Evolutionary conservation across 352 stramenopile genomes (phyloP).

Genomic region (Pythium insidiosum): DNA sequence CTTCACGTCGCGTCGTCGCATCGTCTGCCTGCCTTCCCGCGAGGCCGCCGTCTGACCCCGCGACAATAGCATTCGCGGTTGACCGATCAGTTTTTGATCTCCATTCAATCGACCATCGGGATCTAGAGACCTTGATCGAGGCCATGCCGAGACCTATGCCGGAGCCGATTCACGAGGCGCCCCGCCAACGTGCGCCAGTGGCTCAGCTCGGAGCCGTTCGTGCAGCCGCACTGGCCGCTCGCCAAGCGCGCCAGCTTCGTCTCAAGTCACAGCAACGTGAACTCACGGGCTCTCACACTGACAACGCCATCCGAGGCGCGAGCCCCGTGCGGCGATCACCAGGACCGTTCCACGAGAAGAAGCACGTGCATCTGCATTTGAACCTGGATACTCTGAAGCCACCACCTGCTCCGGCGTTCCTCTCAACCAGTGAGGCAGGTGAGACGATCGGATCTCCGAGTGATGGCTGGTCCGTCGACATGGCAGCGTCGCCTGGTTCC

Average conservation of each 20-base stretch:
- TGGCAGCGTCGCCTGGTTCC: too few relatives aligned
- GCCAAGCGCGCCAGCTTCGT: slow-evolving; percentile 29
- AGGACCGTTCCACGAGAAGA: slow-evolving; percentile 23
- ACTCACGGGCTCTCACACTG: background rate
- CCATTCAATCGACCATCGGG: too few relatives aligned
- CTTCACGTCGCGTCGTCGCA: too few relatives aligned
- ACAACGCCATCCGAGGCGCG: background rate
- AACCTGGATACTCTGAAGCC: slow-evolving; percentile 32
- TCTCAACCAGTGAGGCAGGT: too few relatives aligned
- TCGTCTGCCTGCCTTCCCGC: too few relatives aligned
- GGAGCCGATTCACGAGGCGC: slow-evolving; percentile 1
- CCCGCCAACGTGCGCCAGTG: too few relatives aligned
- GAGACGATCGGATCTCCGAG: slow-evolving; percentile 2
- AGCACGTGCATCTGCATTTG: slow-evolving; percentile 46
- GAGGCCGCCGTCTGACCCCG: too few relatives aligned
- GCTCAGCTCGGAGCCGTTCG: slow-evolving; percentile 30
- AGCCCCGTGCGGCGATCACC: slow-evolving; percentile 10
- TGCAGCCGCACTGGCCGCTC: slow-evolving; percentile 42
- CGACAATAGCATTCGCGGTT: too few relatives aligned
- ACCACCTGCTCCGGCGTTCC: slow-evolving; percentile 44
- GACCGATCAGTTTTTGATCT: too few relatives aligned
- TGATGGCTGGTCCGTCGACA: background rate
- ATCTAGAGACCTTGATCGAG: too few relatives aligned
- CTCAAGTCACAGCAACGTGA: slow-evolving; percentile 15
- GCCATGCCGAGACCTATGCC: slow-evolving; percentile 4